Percentiles rank a stretch among this genome's conserved stretches.
phyloP scores from a whole-genome alignment of 2,329 filamentous ascomycete species.

The Monosporascus sp. region DNA sequence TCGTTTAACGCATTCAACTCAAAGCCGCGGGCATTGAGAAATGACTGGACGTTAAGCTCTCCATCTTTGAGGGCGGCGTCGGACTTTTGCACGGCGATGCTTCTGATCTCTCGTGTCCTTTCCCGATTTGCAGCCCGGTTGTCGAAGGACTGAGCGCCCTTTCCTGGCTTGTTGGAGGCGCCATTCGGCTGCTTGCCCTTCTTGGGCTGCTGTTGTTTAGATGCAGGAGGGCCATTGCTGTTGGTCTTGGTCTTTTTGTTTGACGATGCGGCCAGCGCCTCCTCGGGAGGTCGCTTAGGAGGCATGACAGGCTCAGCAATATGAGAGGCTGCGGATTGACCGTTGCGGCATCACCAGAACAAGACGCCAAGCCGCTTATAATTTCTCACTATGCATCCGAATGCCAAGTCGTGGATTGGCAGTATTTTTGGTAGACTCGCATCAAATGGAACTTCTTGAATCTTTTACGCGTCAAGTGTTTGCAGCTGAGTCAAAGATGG shows the following conservation, averaged over 20 bases:
- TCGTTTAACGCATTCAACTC: conserved; percentile 82
- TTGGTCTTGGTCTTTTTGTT: conserved; percentile 5
- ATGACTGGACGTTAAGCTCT: conserved; percentile 78
- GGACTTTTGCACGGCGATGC: conserved; percentile 45
- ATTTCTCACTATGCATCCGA: background rate
- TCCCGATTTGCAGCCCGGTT: conserved; percentile 35
- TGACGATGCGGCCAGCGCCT: background rate
- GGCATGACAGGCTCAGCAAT: no score
- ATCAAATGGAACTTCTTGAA: no score
- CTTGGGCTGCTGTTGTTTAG: no score
- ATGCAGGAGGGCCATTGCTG: background rate
- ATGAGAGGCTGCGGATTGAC: background rate
- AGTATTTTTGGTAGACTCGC: no score
- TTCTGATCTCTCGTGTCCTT: conserved; percentile 41
- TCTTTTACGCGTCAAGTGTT: no score
- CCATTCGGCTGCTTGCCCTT: conserved; percentile 6
- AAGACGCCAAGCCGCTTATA: background rate
- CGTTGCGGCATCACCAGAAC: background rate
- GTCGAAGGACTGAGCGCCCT: conserved; percentile 17
- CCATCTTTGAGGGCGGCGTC: conserved; percentile 58
- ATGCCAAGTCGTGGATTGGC: background rate
- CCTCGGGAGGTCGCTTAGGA: conserved; percentile 6
- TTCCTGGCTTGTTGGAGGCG: conserved; percentile 18
- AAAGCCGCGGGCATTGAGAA: conserved; percentile 79
- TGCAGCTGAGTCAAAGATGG: no score